Conservation (phyloP, 306 rosid genomes). For the Amphicarpaea edgeworthii region DNA sequence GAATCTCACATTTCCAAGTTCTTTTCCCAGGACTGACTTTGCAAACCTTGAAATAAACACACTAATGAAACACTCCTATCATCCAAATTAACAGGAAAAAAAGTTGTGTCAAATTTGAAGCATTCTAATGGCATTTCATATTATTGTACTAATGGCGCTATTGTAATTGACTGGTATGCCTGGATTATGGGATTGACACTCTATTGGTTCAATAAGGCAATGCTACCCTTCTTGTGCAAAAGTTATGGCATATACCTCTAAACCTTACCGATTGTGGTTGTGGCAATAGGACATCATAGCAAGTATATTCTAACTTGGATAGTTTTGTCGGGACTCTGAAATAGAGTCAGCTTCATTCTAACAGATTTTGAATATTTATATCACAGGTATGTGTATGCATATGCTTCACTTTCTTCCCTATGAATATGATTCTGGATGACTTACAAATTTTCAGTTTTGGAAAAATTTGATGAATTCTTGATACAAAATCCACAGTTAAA, state of each 20-base stretch:
- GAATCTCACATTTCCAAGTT: too few relatives aligned
- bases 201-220: background rate
- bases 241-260: background rate
- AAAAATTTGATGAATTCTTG: background rate
- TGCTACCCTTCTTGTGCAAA: background rate
- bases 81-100: background rate
- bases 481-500: background rate
- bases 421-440: background rate
- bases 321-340: background rate
- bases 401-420: background rate
- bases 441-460: slow-evolving; percentile 10
- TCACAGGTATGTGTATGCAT: background rate
- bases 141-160: background rate
- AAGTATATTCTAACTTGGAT: background rate
- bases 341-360: background rate
- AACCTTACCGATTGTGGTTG: background rate
- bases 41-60: background rate
- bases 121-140: background rate
- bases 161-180: background rate
- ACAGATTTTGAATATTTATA: background rate
- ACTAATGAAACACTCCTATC: background rate
- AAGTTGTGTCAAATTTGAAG: background rate
- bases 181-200: background rate
- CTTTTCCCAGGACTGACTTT: background rate
- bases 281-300: too few relatives aligned